Percentiles rank a stretch among this genome's conserved stretches.
These are phyloP conservation scores for Exophiala bonariae DNA, from an alignment of 2,329 filamentous ascomycete genomes.

Conservation along the genomic window DNA sequence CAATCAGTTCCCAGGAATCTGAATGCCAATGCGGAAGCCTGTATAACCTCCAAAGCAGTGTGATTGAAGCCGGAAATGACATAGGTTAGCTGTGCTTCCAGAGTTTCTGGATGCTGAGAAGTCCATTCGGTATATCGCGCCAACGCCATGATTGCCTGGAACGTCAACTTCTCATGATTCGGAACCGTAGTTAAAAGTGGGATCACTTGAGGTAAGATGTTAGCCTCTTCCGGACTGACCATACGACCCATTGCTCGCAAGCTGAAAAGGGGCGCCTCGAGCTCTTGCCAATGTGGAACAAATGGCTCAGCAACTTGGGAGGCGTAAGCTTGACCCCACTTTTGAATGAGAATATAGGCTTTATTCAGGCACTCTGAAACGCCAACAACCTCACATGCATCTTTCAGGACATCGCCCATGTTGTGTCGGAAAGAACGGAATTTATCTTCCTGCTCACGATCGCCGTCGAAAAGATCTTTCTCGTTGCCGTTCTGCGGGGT, in stretches of 20 bases:
- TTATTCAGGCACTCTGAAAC: constrained; percentile 89
- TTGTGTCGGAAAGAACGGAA: constrained; percentile 95
- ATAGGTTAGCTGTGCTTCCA: constrained; percentile 91
- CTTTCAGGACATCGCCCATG: constrained; percentile 97
- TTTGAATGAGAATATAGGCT: constrained; percentile 79
- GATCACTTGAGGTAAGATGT: constrained; percentile 87
- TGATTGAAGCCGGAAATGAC: constrained; percentile 92
- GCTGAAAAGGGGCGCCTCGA: constrained; percentile 92
- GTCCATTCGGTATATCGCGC: constrained; percentile 99
- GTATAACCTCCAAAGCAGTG: constrained; percentile 83
- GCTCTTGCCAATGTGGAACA: constrained; percentile 92
- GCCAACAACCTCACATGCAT: constrained; percentile 94
- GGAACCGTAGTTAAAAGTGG: constrained; percentile 92
- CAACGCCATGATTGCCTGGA: constrained; percentile 96
- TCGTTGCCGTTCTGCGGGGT: constrained; percentile 71
- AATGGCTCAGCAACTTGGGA: constrained; percentile 69
- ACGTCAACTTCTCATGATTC: constrained; percentile 94
- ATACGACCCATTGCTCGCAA: constrained; percentile 96
- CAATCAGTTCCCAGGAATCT: constrained; percentile 98
- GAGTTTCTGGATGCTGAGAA: constrained; percentile 83
- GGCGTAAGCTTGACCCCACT: constrained; percentile 84
- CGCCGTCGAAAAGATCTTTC: constrained; percentile 87
- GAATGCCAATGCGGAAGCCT: constrained; percentile 89
- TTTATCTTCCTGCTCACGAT: constrained; percentile 93
- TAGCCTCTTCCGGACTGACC: constrained; percentile 84